Base-by-base conservation (phyloP, 169 alveolate species). In the Plasmodium knowlesi region DNA sequence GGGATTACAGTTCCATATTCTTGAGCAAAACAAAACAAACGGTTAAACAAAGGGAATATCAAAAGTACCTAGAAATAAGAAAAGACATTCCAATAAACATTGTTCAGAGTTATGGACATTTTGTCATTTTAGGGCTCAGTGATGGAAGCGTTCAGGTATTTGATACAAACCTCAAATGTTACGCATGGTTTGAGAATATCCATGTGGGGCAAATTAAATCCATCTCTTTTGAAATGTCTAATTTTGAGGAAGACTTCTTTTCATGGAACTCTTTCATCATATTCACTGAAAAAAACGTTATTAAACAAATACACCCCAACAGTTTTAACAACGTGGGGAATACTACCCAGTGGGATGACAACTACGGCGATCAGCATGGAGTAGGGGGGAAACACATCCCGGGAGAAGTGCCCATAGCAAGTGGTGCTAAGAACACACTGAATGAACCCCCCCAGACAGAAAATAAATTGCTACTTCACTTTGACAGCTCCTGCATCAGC, bases 1-100 rank as follows among this genome's bases (percentile, higher is more conserved):
- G 95, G 95, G 92, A 91, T 74, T 91, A 91, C 32, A 91, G 95
- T 82, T 30, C 91, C 34, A 91, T 91, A 43, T 91, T 91, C 74
- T 32, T 91, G 54, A 91, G 83, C 61, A 91, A 91, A 91, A 91
- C 91, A 5, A 91, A 91, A 70, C 43, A 91, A 32, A 82, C 16
- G 25, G 76, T 91, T 71, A 91, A 91, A 82, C 95, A 91, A 39
- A 91, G 95, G 61, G 95, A 91, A 71, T 91, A 91, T 82, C 95
- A 91, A 91, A 91, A 91, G 83, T 81, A 34, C 25, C 32, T 91
- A 46, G 95, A 91, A 91, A 91, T 91, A 3, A 41, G 41, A 30
- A 91, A 91, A 91, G 73, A 82, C 76, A 37, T 91, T 5, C 54
- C 95, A 67, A 91, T 91, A 14, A 91, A 81, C 41, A 82, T 70